Evolutionary conservation across 768 basidiomycete genomes (phyloP).

Genomic region (Imleria badia): DNA sequence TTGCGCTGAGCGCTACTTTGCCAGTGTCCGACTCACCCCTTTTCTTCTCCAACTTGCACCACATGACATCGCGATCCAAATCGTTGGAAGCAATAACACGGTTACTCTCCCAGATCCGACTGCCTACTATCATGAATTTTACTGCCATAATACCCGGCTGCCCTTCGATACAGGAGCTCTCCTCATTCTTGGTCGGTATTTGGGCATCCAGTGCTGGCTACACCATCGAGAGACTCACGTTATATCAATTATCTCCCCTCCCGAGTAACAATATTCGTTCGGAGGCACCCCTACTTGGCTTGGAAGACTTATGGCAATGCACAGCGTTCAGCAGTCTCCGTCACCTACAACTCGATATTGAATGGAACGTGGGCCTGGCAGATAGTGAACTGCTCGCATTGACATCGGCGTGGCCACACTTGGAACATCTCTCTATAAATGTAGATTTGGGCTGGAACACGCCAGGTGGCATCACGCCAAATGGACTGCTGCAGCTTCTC

Average conservation of each 20-base stretch:
- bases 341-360: not conserved
- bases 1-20: not conserved
- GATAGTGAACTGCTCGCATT: not conserved
- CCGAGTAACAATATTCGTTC: not conserved
- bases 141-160: not conserved
- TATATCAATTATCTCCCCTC: no score
- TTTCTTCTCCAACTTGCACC: not conserved
- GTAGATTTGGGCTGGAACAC: not conserved
- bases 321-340: not conserved
- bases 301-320: not conserved
- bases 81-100: not conserved
- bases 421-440: not conserved
- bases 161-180: not conserved
- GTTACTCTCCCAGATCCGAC: not conserved
- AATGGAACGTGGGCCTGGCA: not conserved
- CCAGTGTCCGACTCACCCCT: not conserved
- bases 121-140: not conserved
- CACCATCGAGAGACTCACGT: not conserved
- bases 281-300: not conserved
- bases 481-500: no score
- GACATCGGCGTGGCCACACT: not conserved
- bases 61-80: not conserved
- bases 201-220: not conserved
- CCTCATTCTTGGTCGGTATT: not conserved
- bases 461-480: not conserved